Percentiles rank a stretch among this genome's conserved stretches.
Conservation (phyloP, 805 yeast genomes). For the Saccharomycopsis amapae region DNA sequence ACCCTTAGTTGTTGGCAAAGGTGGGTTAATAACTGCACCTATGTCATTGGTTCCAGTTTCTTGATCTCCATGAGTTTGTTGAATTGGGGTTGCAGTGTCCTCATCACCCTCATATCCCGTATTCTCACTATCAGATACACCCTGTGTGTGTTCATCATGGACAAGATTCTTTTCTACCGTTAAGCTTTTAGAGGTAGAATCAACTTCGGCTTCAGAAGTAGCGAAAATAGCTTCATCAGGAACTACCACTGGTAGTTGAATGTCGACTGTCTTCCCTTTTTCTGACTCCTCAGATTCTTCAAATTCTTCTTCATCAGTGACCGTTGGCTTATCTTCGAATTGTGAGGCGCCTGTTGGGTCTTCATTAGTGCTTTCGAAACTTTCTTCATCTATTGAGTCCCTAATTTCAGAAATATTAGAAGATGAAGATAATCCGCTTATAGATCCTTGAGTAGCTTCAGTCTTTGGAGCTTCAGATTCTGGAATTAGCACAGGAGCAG, state of each 20-base stretch:
- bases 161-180: background rate
- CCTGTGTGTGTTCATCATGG: too few relatives aligned
- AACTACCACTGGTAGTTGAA: too few relatives aligned
- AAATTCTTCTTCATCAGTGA: constrained; percentile 26
- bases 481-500: background rate
- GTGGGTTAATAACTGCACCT: constrained; percentile 3
- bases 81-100: constrained; percentile 5
- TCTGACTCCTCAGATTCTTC: constrained; percentile 22
- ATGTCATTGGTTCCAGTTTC: constrained; percentile 22
- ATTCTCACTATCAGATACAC: constrained; percentile 15
- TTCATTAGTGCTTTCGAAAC: constrained; percentile 1
- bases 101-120: constrained; percentile 19
- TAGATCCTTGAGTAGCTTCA: constrained; percentile 11
- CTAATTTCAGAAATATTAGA: constrained; percentile 13
- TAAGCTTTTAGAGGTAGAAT: background rate
- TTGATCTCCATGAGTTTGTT: constrained; percentile 2
- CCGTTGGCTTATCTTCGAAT: constrained; percentile 29
- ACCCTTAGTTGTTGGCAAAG: constrained; percentile 17
- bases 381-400: constrained; percentile 13
- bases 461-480: constrained; percentile 24
- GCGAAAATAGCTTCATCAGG: too few relatives aligned
- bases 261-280: background rate
- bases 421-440: too few relatives aligned
- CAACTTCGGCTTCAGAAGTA: background rate
- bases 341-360: constrained; percentile 1